Evolutionary conservation across 345 rosid species (phyloP), one percentile per base, ranked within the genome.

Genomic region (Aegle marmelos): DNA sequence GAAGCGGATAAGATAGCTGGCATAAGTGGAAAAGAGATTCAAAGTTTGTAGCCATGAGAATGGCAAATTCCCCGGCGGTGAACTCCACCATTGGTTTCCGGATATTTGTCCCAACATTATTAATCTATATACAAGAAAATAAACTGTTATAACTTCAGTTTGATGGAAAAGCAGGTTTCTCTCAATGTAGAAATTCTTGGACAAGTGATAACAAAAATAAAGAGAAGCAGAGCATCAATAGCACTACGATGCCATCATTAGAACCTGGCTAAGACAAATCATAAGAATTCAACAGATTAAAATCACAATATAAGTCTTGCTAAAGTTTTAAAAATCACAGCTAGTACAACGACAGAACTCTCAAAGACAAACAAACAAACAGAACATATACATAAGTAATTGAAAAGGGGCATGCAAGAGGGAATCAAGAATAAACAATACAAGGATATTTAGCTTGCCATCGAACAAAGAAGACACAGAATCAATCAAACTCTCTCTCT

Each of bases 21-120:
- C 91, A 82, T 54, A 92, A 66, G 87, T 92, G 85, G 82, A 88
- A 94, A 81, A 88, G 84, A 58, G 98, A 91, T 85, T 92, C 94
- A 7, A 94, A 86, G 80, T 94, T 94, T 76, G 92, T 91, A 0
- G 87, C 74, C 82, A 94, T 37, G 69, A 94, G 93, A 63, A 69
- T 72, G 22, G 94, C 88, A 76, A 89, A 83, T 45, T 94, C 98
- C 64, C 69, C 89, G 7, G 84, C 73, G 0, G 87, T 92, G 75
- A 87, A 85, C 48, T 92, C 94, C 4, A 88, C 78, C 82, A 82
- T 89, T 7, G 95, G 94, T 82, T 91, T 94, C 75, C 93, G 86
- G 6, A 91, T 86, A 56, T 88, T 90, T 30, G 90, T 91, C 76
- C 98, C 98, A 7, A 91, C 97, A 82, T 91, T 94, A 63, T 92